Evolutionary conservation across 495 filamentous ascomycete species (phyloP).

Genomic region (Articulospora tetracladia): DNA sequence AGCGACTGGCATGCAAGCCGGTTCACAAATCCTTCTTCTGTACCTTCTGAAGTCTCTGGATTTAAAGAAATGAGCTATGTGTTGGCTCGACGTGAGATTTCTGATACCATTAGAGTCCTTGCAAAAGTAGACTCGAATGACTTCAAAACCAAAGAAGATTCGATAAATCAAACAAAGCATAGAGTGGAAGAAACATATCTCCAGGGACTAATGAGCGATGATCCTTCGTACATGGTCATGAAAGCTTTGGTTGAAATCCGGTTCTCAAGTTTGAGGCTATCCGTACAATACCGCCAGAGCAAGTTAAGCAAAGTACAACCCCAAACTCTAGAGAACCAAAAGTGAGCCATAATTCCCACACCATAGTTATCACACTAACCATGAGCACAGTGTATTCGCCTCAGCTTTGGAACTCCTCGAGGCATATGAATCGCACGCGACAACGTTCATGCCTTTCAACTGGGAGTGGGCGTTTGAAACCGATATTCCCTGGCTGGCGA

Average conservation of each 20-base stretch:
- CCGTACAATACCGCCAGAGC: neutral
- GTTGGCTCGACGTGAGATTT: conserved; percentile 4
- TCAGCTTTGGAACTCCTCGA: conserved; percentile 15
- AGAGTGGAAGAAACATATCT: conserved; percentile 6
- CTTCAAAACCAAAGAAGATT: neutral
- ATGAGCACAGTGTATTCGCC: conserved; percentile 4
- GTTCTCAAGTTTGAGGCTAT: conserved; percentile 5
- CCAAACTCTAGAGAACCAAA: neutral
- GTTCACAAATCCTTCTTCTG: conserved; percentile 16
- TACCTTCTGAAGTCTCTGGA: conserved; percentile 8
- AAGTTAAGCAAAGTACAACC: neutral
- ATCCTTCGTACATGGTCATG: neutral
- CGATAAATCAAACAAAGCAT: neutral
- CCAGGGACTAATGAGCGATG: neutral
- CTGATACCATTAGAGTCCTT: neutral
- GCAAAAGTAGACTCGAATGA: neutral
- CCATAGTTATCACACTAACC: neutral
- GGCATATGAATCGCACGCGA: conserved; percentile 7
- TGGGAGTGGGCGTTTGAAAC: conserved; percentile 22
- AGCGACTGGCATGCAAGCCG: conserved; percentile 18
- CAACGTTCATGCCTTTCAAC: conserved; percentile 3
- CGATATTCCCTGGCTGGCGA: conserved; percentile 11
- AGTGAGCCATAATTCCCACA: neutral
- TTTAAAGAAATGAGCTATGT: conserved; percentile 22
- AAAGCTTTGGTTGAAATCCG: conserved; percentile 5